These are phyloP conservation scores for Talaromyces sp. DNA, from an alignment of 2,329 filamentous ascomycete species.

Conservation along the genomic window DNA sequence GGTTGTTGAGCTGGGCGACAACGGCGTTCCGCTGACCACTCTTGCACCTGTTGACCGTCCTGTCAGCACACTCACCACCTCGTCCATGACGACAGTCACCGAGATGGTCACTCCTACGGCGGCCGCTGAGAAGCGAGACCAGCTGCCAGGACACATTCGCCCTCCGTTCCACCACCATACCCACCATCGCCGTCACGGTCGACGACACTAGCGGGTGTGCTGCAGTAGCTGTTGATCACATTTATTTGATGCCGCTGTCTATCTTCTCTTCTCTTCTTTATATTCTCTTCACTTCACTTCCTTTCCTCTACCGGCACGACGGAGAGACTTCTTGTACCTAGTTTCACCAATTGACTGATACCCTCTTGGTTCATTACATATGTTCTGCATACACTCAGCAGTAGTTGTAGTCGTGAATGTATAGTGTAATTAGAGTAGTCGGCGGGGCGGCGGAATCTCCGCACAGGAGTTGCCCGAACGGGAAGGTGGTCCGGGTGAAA, in stretches of 20 bases:
- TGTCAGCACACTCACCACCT: slow-evolving; percentile 16
- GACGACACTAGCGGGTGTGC: background rate
- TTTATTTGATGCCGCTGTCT: background rate
- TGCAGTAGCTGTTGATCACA: background rate
- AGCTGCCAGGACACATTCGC: slow-evolving; percentile 4
- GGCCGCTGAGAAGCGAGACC: slow-evolving; percentile 15
- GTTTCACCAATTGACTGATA: background rate
- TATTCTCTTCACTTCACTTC: background rate
- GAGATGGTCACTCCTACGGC: slow-evolving; percentile 16
- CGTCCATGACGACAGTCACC: slow-evolving; percentile 18
- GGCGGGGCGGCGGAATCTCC: background rate
- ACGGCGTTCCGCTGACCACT: slow-evolving; percentile 22
- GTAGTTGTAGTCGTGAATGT: too few relatives aligned
- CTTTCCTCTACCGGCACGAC: background rate
- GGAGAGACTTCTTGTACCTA: background rate
- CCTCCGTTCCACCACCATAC: background rate
- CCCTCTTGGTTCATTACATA: background rate
- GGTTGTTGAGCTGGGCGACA: slow-evolving; percentile 21
- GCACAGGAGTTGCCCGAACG: background rate
- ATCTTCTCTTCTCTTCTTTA: background rate
- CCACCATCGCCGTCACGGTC: background rate
- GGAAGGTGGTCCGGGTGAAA: background rate
- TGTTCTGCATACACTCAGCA: too few relatives aligned
- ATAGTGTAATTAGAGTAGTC: too few relatives aligned
- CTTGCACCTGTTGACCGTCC: slow-evolving; percentile 18